Percentiles rank a stretch among this genome's conserved stretches.
Conservation (phyloP, 2,329 filamentous ascomycete genomes). For the Grosmannia clavigera region DNA sequence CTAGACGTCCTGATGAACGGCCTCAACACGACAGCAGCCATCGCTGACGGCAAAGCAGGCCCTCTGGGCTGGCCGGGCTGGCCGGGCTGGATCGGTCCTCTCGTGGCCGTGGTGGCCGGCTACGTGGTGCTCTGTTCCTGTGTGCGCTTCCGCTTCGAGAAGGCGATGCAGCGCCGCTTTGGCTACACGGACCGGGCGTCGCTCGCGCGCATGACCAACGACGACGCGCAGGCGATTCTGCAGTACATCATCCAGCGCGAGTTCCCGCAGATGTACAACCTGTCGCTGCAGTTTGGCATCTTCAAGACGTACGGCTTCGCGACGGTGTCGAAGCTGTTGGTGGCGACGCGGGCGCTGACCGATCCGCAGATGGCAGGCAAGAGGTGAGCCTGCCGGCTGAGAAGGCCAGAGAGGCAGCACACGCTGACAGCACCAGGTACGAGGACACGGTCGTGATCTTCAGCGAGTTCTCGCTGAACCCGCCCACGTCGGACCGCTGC, state of each 20-base stretch:
- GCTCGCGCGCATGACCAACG: constrained; percentile 26
- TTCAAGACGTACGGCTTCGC: constrained; percentile 31
- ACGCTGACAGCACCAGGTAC: constrained; percentile 18
- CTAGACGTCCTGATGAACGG: not conserved
- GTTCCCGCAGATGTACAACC: constrained; percentile 25
- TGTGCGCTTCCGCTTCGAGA: constrained; percentile 24
- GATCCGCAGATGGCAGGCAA: constrained; percentile 21
- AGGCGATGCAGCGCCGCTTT: constrained; percentile 17
- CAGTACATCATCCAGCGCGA: constrained; percentile 21
- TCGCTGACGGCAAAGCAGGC: not conserved
- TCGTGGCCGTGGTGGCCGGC: constrained; percentile 14
- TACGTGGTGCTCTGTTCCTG: constrained; percentile 23
- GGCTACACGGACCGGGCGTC: constrained; percentile 23
- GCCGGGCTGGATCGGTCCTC: not conserved
- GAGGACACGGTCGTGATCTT: constrained; percentile 28
- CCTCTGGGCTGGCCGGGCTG: not conserved
- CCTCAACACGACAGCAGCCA: not conserved
- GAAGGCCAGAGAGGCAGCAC: not conserved
- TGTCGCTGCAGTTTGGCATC: constrained; percentile 26
- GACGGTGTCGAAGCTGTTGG: constrained; percentile 24
- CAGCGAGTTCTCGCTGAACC: constrained; percentile 22
- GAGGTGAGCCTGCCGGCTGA: not conserved
- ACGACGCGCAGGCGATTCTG: constrained; percentile 32
- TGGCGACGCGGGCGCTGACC: constrained; percentile 23
- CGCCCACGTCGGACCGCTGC: constrained; percentile 22